Percentiles rank a stretch among this genome's conserved stretches.
Evolutionary conservation across 2,329 filamentous ascomycete genomes (phyloP).

Genomic region (Mariannaea sp.): DNA sequence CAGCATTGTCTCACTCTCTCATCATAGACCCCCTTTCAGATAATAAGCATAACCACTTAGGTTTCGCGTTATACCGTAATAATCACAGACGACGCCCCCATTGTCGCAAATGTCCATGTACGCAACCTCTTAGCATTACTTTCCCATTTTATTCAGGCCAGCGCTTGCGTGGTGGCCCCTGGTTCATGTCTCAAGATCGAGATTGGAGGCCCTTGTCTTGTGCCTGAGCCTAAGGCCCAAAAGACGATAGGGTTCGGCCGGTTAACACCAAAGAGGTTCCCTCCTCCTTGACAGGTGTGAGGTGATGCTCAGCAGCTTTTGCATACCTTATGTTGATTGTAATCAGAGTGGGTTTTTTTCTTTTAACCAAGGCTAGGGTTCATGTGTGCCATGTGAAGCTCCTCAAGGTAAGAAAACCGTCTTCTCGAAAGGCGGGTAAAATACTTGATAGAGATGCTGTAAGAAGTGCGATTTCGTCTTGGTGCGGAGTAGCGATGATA

Average conservation of each 20-base stretch:
- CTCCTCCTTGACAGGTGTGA: no score
- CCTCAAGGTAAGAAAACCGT: background rate
- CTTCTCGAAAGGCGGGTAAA: background rate
- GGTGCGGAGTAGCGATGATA: slow-evolving; percentile 28
- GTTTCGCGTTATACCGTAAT: slow-evolving; percentile 1
- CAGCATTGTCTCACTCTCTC: no score
- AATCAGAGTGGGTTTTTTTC: no score
- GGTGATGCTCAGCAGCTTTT: no score
- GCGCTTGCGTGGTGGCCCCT: background rate
- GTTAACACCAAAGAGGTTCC: no score
- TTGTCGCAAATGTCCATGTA: background rate
- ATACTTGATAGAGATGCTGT: slow-evolving; percentile 2
- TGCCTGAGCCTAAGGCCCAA: background rate
- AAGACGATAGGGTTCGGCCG: no score
- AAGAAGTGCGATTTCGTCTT: slow-evolving; percentile 16
- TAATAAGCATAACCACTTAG: slow-evolving; percentile 2
- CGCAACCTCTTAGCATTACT: background rate
- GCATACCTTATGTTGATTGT: no score
- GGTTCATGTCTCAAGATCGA: slow-evolving; percentile 6
- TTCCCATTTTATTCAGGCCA: slow-evolving; percentile 1
- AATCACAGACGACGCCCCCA: background rate
- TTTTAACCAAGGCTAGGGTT: no score
- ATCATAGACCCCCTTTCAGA: no score
- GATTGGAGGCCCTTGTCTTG: slow-evolving; percentile 9
- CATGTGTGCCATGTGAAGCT: no score